phyloP scores from a whole-genome alignment of 441 rosid genomes.

The Manihot esculenta region DNA sequence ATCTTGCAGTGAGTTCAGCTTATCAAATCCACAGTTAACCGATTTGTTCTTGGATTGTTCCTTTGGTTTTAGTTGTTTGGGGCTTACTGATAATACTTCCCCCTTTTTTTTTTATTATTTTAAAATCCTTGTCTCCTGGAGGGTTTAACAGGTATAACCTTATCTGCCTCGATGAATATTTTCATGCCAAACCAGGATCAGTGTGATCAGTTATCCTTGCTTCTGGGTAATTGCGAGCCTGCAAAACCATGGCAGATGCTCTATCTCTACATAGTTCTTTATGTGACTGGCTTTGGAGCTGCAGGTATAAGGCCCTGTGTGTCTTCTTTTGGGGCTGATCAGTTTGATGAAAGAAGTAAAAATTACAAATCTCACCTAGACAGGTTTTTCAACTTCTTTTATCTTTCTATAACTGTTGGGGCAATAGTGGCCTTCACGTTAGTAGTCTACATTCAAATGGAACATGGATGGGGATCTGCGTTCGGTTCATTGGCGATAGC shows the following conservation, averaged over 20 bases:
- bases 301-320: slow-evolving; percentile 96
- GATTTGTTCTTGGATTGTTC: background rate
- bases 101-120: background rate
- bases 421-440: slow-evolving; percentile 88
- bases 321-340: slow-evolving; percentile 96
- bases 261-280: slow-evolving; percentile 71
- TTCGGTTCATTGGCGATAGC: slow-evolving; percentile 86
- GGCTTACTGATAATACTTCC: background rate
- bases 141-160: slow-evolving; percentile 89
- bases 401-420: slow-evolving; percentile 77
- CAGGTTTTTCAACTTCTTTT: slow-evolving; percentile 94
- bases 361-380: slow-evolving; percentile 79
- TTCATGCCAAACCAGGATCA: slow-evolving; percentile 63
- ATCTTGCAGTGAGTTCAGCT: slow-evolving; percentile 60
- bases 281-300: slow-evolving; percentile 84
- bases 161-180: slow-evolving; percentile 60
- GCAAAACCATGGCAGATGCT: slow-evolving; percentile 90
- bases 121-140: slow-evolving; percentile 26
- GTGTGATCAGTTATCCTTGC: slow-evolving; percentile 64
- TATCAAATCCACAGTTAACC: background rate
- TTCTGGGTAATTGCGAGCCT: slow-evolving; percentile 67
- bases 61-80: background rate
- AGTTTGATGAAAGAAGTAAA: slow-evolving; percentile 78
- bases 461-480: slow-evolving; percentile 85
- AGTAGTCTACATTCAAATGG: slow-evolving; percentile 82